Base-by-base conservation (phyloP, 2,329 filamentous ascomycete species). In the Trichoderma guizhouense region DNA sequence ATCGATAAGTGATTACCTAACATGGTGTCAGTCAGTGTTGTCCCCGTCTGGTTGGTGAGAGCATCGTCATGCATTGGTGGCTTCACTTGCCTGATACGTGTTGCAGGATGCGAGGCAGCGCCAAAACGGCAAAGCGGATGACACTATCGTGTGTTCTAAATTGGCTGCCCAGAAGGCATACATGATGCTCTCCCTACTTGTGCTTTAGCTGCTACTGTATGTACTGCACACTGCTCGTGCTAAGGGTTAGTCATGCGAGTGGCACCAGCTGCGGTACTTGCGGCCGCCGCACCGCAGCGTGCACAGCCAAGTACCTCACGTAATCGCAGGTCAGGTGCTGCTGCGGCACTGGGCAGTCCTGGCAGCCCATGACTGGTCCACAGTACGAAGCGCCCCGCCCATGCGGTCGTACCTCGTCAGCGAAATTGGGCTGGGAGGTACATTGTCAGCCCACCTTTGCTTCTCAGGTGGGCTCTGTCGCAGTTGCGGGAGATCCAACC, bases 401-500 rank as follows among this genome's bases (percentile, higher is more conserved):
- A 28, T 24, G 55, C 18, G 21, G 14, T 64, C 36, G 66, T 72
- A 72, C 47, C 71, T 70, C 66, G 32, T n/a, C 55, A 28, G 66
- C 71, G 2, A 72, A 71, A 65, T 65, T 61, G 21, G 53, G 47
- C 34, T 9, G 9, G 12, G 66, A 47, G 66, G 14, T 72, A 72
- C 71, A 60, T 70, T 36, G 32, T 51, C 55, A 69, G 69, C 55
- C 51, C 36, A 51, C 53, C 39, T 57, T 24, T 61, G 51, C 70
- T 61, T 24, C 21, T 47, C n/a, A 7, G 64, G 63, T 43, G 65
- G 70, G 53, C 18, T 60, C 8, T 61, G 64, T 64, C 65, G 30
- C 34, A 58, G 66, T 65, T 32, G 60, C 66, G 65, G 65, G 70
- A 72, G 71, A 65, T 70, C 71, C 71, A 72, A 72, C 71, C 67